phyloP scores from a whole-genome alignment of 768 basidiomycete species.

The Roridomyces roridus region DNA sequence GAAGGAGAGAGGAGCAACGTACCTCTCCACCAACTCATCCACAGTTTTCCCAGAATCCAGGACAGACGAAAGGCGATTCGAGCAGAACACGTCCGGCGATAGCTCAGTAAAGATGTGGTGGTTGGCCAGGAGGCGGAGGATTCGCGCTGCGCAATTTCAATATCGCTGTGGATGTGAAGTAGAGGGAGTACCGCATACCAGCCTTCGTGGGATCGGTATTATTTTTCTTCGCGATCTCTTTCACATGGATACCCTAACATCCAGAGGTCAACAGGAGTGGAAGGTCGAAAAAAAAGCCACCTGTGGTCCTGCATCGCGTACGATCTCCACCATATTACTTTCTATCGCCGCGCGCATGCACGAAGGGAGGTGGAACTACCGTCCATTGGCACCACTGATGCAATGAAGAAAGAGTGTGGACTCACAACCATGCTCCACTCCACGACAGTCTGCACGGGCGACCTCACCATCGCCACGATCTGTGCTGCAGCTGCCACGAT shows the following conservation, averaged over 20 bases:
- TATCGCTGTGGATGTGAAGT: background rate
- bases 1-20: background rate
- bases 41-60: conserved; percentile 38
- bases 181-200: conserved; percentile 28
- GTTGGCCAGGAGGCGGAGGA: conserved; percentile 40
- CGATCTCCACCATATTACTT: conserved; percentile 33
- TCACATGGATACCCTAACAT: conserved; percentile 41
- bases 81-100: conserved; percentile 39
- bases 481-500: conserved; percentile 31
- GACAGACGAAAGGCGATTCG: conserved; percentile 40
- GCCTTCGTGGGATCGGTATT: conserved; percentile 39
- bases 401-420: background rate
- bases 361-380: conserved; percentile 9
- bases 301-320: conserved; percentile 39
- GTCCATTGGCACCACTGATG: background rate
- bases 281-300: conserved; percentile 16
- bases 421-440: conserved; percentile 14
- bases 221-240: conserved; percentile 41
- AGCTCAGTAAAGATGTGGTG: conserved; percentile 46
- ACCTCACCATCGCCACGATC: conserved; percentile 27
- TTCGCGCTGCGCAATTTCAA: conserved; percentile 24
- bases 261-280: background rate
- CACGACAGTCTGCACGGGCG: conserved; percentile 21
- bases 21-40: conserved; percentile 33
- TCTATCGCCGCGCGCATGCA: conserved; percentile 24